Evolutionary conservation across 371 early-diverging fungal genomes (phyloP), one percentile per base, ranked within the genome.

Genomic region (Mucor lusitanicus): DNA sequence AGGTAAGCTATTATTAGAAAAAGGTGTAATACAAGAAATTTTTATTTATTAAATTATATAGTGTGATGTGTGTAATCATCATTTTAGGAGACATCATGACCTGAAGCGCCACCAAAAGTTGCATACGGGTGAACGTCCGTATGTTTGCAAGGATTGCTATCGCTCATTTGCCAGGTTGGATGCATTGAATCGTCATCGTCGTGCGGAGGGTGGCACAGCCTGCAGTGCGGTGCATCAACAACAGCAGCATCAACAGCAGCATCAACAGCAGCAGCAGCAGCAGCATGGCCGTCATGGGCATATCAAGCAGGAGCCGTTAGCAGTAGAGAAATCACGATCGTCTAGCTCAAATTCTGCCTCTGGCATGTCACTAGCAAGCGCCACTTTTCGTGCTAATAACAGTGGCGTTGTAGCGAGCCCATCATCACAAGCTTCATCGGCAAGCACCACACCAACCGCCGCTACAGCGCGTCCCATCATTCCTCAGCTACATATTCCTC

Each of bases 121-220:
- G 30, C 93, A 93, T 65, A 91, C 92, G 6, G 93, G 93, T 6
- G 91, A 91, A 66, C 81, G 88, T 63, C 92, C 93, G 0, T 87
- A 89, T 63, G 70, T 73, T 17, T 81, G 79, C 54, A 67, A 67
- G 53, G 66, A 63, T 39, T 81, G 79, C 61, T 65, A 65, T 55
- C 78, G 92, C 27, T 83, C 90, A 60, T 93, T 93, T 82, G 88
- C 92, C 6, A 86, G 94, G 30, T 69, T 92, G 32, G 93, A 93
- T 72, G 94, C 92, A 28, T 71, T 93, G 42, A 90, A 91, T 75
- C 80, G 94, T 28, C 94, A 93, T 68, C 85, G 84, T 67, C 81
- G 87, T 39, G 88, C 90, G 3, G 91, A 90, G 64, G 78, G 78
- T 61, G 80, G 80, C 62, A 73, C 79, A 58, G 79, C 79, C 17